Evolutionary conservation across 441 rosid species (phyloP).

Genomic region (Erodium trifolium): DNA sequence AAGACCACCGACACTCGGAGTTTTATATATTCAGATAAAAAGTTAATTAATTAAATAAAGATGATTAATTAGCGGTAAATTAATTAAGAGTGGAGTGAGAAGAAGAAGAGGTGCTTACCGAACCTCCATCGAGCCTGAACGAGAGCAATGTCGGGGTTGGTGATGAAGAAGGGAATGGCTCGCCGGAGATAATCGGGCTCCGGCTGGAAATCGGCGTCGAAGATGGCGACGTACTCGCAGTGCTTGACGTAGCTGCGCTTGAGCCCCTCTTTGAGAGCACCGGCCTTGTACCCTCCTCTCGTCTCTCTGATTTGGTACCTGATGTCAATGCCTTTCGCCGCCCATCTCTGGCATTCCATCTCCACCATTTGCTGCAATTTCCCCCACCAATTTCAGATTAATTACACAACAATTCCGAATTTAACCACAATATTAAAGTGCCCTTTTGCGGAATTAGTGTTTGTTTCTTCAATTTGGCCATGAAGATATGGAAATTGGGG

Average conservation of each 20-base stretch:
- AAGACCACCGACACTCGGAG: not conserved
- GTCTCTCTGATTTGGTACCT: slow-evolving; percentile 78
- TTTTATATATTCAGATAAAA: too few species aligned
- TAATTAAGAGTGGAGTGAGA: too few species aligned
- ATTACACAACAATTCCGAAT: too few species aligned
- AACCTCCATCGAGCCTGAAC: slow-evolving; percentile 97
- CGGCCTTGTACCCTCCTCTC: slow-evolving; percentile 85
- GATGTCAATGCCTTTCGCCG: slow-evolving; percentile 81
- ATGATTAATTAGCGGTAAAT: not conserved
- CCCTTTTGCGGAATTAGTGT: not conserved
- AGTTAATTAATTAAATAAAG: too few species aligned
- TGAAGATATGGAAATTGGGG: too few species aligned
- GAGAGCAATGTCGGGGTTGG: slow-evolving; percentile 66
- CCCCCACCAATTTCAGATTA: not conserved
- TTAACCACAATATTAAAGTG: too few species aligned
- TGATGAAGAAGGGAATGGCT: slow-evolving; percentile 69
- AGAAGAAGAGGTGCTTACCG: slow-evolving; percentile 33
- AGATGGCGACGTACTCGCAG: slow-evolving; percentile 77
- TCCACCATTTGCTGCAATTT: slow-evolving; percentile 69
- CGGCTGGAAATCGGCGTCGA: slow-evolving; percentile 92
- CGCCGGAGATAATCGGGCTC: slow-evolving; percentile 78
- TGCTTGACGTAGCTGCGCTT: slow-evolving; percentile 82
- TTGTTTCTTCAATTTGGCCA: not conserved
- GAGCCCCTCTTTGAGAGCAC: slow-evolving; percentile 84
- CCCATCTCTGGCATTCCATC: slow-evolving; percentile 91